Evolutionary conservation across 148 eudicot genomes (phyloP).

Genomic region (Pharnaceum exiguum): DNA sequence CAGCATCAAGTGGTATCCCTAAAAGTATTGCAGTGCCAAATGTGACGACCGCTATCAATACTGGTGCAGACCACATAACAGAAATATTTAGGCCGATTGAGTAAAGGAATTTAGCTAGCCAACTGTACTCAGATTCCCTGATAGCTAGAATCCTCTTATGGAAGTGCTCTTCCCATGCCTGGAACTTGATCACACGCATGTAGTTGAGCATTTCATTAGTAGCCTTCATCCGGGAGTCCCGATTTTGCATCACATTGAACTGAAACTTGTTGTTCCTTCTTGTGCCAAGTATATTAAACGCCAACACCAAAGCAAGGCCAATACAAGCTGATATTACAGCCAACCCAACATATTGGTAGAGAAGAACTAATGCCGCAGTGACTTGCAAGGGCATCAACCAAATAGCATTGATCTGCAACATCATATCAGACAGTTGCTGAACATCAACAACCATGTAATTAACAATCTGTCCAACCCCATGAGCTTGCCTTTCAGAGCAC

Average conservation of each 20-base stretch:
- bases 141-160: slow-evolving; percentile 58
- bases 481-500: slow-evolving; percentile 71
- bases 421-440: slow-evolving; percentile 82
- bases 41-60: slow-evolving; percentile 78
- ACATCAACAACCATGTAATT: slow-evolving; percentile 97
- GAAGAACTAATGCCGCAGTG: slow-evolving; percentile 71
- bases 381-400: slow-evolving; percentile 94
- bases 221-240: slow-evolving; percentile 89
- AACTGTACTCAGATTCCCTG: slow-evolving; percentile 74
- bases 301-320: slow-evolving; percentile 72
- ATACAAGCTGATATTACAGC: slow-evolving; percentile 71
- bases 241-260: slow-evolving; percentile 77
- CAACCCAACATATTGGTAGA: slow-evolving; percentile 90
- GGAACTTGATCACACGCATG: slow-evolving; percentile 88
- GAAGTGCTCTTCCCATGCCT: slow-evolving; percentile 95
- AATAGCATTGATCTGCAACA: slow-evolving; percentile 84
- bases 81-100: slow-evolving; percentile 79
- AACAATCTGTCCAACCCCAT: slow-evolving; percentile 87
- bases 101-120: slow-evolving; percentile 78
- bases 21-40: slow-evolving; percentile 72
- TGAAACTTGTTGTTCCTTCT: slow-evolving; percentile 77
- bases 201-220: slow-evolving; percentile 84
- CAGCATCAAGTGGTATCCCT: slow-evolving; percentile 76
- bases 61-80: slow-evolving; percentile 93
- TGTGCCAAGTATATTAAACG: slow-evolving; percentile 66